phyloP scores from a whole-genome alignment of 345 rosid genomes.

The Brassica juncea region DNA sequence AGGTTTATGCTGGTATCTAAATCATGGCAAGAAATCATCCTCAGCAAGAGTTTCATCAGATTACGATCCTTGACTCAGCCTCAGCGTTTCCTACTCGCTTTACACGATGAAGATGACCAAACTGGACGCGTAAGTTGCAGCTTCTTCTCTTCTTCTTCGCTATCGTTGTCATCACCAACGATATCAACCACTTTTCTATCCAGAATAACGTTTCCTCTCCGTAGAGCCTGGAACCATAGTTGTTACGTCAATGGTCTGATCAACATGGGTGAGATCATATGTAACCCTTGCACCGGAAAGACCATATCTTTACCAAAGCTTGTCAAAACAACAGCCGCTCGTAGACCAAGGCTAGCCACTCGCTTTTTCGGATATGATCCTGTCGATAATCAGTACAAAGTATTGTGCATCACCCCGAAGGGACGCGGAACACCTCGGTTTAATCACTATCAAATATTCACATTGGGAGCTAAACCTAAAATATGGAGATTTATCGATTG shows the following conservation, averaged over 20 bases:
- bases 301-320: not conserved
- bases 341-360: not conserved
- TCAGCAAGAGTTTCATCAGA: not conserved
- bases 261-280: not conserved
- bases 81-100: not conserved
- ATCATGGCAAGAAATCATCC: not conserved
- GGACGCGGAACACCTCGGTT: too few species aligned
- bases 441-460: not conserved
- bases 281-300: not conserved
- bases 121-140: not conserved
- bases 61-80: not conserved
- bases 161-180: not conserved
- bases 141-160: not conserved
- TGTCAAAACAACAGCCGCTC: not conserved
- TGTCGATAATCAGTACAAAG: slow-evolving; percentile 7
- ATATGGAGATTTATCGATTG: not conserved
- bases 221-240: not conserved
- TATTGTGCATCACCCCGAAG: not conserved
- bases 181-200: not conserved
- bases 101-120: not conserved
- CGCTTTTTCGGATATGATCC: slow-evolving; percentile 15
- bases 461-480: not conserved
- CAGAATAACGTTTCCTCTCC: not conserved
- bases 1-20: not conserved
- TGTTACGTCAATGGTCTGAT: not conserved